phyloP scores from a whole-genome alignment of 495 filamentous ascomycete genomes.

The Lentithecium fluviatile region DNA sequence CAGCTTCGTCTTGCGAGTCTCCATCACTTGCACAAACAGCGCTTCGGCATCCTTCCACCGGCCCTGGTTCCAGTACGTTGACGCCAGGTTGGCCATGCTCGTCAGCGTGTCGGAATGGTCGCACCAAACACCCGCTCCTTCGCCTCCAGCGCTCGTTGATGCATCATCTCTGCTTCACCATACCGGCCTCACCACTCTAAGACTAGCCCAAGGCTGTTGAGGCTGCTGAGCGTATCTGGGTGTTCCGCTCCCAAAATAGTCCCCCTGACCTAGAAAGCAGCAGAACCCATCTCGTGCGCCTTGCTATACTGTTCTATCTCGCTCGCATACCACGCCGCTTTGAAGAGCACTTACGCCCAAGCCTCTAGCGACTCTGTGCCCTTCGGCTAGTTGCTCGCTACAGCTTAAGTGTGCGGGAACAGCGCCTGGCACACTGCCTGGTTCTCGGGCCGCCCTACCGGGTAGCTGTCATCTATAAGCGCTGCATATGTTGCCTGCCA shows the following conservation, averaged over 20 bases:
- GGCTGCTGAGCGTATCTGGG: conserved; percentile 16
- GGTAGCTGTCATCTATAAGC: conserved; percentile 38
- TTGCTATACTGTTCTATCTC: conserved; percentile 7
- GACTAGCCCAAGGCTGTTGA: conserved; percentile 19
- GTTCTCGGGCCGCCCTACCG: conserved; percentile 20
- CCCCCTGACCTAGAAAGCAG: conserved; percentile 6
- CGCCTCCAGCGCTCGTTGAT: conserved; percentile 8
- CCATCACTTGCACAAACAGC: conserved; percentile 12
- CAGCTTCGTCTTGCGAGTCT: not conserved
- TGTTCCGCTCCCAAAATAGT: conserved; percentile 18
- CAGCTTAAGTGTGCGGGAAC: conserved; percentile 37
- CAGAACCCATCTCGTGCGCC: conserved; percentile 7
- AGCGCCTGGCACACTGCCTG: conserved; percentile 35
- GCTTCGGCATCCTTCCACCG: conserved; percentile 14
- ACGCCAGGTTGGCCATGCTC: conserved; percentile 15
- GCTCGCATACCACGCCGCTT: conserved; percentile 16
- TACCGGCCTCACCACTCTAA: not conserved
- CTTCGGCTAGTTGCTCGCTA: conserved; percentile 12
- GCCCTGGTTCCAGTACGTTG: conserved; percentile 6
- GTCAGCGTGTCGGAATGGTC: conserved; percentile 16
- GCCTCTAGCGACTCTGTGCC: conserved; percentile 8
- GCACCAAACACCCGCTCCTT: conserved; percentile 17
- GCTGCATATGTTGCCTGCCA: conserved; percentile 43
- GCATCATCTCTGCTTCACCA: not conserved
- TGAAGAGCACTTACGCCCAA: conserved; percentile 32